Evolutionary conservation across 2,329 filamentous ascomycete genomes (phyloP), one percentile per base, ranked within the genome.

Genomic region (Ceratocystis variospora): DNA sequence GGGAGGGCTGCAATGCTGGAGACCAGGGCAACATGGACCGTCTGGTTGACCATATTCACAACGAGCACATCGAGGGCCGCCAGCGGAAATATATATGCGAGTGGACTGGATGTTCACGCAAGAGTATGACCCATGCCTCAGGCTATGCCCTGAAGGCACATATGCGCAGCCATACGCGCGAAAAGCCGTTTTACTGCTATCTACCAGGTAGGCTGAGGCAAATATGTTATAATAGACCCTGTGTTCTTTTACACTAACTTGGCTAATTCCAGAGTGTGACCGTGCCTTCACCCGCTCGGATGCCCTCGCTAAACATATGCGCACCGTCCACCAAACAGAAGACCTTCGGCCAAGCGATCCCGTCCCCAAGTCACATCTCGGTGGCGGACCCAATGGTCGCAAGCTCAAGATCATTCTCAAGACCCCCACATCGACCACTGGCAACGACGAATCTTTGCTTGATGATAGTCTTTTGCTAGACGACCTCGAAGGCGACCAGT

Each of bases 41-140:
- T 69, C 76, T 94, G 55, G 89, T 94, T 53, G 83, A 89, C 71
- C 89, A 94, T 73, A 89, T 94, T 68, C 93, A 97, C 76, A 88
- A 91, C 72, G 90, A 93, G 67, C 94, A 99, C 76, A 96, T 97
- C 72, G 90, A 94, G 73, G 90, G 87, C 68, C 85, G 92, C 65
- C 89, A 94, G 77, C 96, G 96, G 77, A 96, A 94, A 75, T 97
- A 97, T 75, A 91, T 90, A n/a, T 99, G 94, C 77, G 93, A 97
- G 77, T 99, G 94, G 94, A 85, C 83, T 68, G 93, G 93, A 70
- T 99, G 94, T 75, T 82, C 81, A 64, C 80, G 92, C 69, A 97
- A 96, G 78, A 90, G 91, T 68, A 85, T 94, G 76, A 86, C 90
- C 19, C 94, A 99, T 76, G 93, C 93, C 0, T 96, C 91, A 72